phyloP scores from a whole-genome alignment of 495 filamentous ascomycete species.

The Hyaloscypha hepaticicola region DNA sequence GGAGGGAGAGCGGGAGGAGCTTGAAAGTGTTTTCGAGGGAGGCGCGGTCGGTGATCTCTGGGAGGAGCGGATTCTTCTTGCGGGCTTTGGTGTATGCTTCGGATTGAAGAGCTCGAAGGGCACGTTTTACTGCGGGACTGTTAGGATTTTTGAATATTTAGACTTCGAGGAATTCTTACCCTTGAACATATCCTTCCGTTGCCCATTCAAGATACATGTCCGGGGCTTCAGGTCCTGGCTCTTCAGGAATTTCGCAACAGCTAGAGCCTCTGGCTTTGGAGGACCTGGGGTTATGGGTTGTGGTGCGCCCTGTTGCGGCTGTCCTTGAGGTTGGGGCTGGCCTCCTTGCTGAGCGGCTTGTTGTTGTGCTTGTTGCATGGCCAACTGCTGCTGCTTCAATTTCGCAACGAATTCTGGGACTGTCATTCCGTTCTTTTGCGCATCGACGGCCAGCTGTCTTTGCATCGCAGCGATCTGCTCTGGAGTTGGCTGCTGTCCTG shows the following conservation, averaged over 20 bases:
- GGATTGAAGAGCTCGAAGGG: slow-evolving; percentile 88
- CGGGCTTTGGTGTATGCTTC: slow-evolving; percentile 83
- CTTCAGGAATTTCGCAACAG: slow-evolving; percentile 86
- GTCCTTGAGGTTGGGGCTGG: slow-evolving; percentile 39
- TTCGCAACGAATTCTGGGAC: slow-evolving; percentile 70
- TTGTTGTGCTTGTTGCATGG: slow-evolving; percentile 53
- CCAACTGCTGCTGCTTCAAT: slow-evolving; percentile 48
- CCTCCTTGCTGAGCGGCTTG: slow-evolving; percentile 51
- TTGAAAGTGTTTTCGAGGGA: slow-evolving; percentile 92
- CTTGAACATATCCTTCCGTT: slow-evolving; percentile 98
- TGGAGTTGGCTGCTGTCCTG: slow-evolving; percentile 70
- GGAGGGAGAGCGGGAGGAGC: slow-evolving; percentile 90
- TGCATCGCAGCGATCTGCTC: slow-evolving; percentile 86
- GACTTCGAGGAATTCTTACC: slow-evolving; percentile 47
- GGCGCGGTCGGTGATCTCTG: slow-evolving; percentile 80
- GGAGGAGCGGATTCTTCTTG: slow-evolving; percentile 85
- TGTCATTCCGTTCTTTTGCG: slow-evolving; percentile 70
- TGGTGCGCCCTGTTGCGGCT: slow-evolving; percentile 39
- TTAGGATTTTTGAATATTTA: background rate
- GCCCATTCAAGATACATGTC: slow-evolving; percentile 91
- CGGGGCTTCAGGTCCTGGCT: slow-evolving; percentile 83
- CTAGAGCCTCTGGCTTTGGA: slow-evolving; percentile 81
- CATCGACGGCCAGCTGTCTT: slow-evolving; percentile 75
- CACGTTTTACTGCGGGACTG: slow-evolving; percentile 79
- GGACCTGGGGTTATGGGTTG: slow-evolving; percentile 68